Evolutionary conservation across 768 basidiomycete species (phyloP), one percentile per base, ranked within the genome.

Genomic region (Coprinopsis strossmayeri): DNA sequence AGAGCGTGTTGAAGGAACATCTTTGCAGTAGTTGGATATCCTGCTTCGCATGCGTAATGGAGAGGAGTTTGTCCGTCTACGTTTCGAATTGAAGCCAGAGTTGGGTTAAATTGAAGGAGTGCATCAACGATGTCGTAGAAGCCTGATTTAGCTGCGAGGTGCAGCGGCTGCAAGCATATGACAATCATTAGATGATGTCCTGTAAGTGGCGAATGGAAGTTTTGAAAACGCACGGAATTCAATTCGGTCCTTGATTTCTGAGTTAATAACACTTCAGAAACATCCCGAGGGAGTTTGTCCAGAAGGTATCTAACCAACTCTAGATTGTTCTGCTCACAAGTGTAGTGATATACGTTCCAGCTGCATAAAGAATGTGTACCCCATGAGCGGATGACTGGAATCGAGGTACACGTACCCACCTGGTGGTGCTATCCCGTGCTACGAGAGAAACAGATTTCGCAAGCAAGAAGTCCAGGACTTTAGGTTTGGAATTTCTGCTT

Each of bases 311-410:
- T 59, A 13, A 81, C 56, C 17, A 70, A 50, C 2, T 65, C 58
- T 2, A 54, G 50, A 10, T 65, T 39, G 34, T 62, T 62, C 0
- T 48, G 39, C 0, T 55, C 32, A 55, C 70, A 73, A 30, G 76
- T 57, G 15, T 70, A 61, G 59, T 84, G 82, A 51, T 72, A 76
- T 18, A 82, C 71, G 55, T 84, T 84, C 68, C 69, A 77, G 3
- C 80, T 84, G 48, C n/a, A 32, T 32, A 32, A 15, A 32, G 9
- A 32, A n/a, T n/a, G n/a, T n/a, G n/a, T n/a, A n/a, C n/a, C 30
- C 30, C 30, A 32, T 32, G 30, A 32, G 15, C 15, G 7, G 15
- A 7, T 7, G 15, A 7, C 30, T 15, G 15, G 15, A 7, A 7
- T 7, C 30, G 30, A 32, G 30, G 30, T 32, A 7, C 30, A 32